These are phyloP conservation scores for Senna siamea DNA, from an alignment of 306 rosid species.

Conservation along the genomic window DNA sequence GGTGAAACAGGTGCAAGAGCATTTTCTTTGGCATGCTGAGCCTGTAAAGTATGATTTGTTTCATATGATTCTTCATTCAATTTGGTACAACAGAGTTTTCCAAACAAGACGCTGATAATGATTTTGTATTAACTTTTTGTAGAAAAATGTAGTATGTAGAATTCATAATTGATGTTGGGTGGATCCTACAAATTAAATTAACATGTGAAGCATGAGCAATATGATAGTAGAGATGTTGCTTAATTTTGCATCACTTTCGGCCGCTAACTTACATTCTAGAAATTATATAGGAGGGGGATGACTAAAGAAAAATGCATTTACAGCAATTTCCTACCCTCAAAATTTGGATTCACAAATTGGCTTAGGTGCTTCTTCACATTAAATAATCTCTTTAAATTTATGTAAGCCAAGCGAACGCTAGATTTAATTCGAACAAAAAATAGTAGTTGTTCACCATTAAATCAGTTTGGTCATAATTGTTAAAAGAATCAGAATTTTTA, in stretches of 20 bases:
- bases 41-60: conserved; percentile 89
- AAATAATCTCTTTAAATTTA: background rate
- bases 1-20: conserved; percentile 80
- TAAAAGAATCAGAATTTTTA: too few relatives aligned
- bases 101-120: conserved; percentile 41
- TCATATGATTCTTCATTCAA: conserved; percentile 90
- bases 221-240: conserved; percentile 10
- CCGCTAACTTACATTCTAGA: background rate
- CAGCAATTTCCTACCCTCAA: background rate
- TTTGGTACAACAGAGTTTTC: conserved; percentile 80
- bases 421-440: too few relatives aligned
- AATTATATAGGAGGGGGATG: background rate
- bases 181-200: conserved; percentile 3
- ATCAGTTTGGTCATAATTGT: too few relatives aligned
- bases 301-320: background rate
- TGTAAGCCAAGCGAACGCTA: too few relatives aligned
- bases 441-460: too few relatives aligned
- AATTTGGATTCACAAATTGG: background rate
- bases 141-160: conserved; percentile 35
- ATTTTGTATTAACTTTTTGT: conserved; percentile 34
- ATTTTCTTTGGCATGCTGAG: conserved; percentile 86
- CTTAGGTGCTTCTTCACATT: background rate
- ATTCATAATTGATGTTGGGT: conserved; percentile 18
- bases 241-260: background rate
- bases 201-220: conserved; percentile 17